Evolutionary conservation across 306 rosid genomes (phyloP).

Genomic region (Rosa lucieae): DNA sequence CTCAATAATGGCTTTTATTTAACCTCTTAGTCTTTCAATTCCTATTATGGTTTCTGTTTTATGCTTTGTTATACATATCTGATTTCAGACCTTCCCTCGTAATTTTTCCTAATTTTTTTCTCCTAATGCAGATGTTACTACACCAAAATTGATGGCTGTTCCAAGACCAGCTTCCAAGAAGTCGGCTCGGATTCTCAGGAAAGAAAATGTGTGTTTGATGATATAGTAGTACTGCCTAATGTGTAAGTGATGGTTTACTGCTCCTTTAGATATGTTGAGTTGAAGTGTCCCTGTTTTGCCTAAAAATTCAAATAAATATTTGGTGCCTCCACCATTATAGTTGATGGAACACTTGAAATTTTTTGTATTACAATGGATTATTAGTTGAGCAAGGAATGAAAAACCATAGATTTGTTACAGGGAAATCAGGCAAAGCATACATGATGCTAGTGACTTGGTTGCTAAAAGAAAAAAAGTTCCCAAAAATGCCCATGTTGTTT

Average conservation of each 20-base stretch:
- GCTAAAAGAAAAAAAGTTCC: constrained; percentile 46
- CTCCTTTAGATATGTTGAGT: neutral
- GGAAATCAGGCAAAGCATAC: constrained; percentile 43
- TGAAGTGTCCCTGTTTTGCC: neutral
- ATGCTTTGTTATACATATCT: neutral
- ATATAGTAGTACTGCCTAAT: constrained; percentile 41
- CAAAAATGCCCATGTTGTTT: constrained; percentile 31
- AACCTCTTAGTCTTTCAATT: constrained; percentile 8
- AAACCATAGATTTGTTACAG: constrained; percentile 42
- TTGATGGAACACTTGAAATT: neutral
- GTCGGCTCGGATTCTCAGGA: constrained; percentile 38
- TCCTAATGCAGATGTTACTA: constrained; percentile 44
- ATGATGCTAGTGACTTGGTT: constrained; percentile 55
- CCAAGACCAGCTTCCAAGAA: constrained; percentile 58
- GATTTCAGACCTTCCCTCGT: neutral
- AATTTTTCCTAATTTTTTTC: neutral
- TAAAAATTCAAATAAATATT: neutral
- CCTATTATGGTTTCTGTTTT: neutral
- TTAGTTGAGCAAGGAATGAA: neutral
- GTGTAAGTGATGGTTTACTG: constrained; percentile 47
- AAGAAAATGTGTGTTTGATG: constrained; percentile 61
- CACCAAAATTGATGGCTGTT: constrained; percentile 41
- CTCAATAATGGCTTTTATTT: neutral
- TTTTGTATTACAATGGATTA: neutral
- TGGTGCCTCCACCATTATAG: neutral